A percentile compares a stretch with the other conserved stretches of the same genome.
These are phyloP conservation scores for Dillenia suffruticosa DNA, from an alignment of 164 flowering plant genomes.

Conservation along the genomic window DNA sequence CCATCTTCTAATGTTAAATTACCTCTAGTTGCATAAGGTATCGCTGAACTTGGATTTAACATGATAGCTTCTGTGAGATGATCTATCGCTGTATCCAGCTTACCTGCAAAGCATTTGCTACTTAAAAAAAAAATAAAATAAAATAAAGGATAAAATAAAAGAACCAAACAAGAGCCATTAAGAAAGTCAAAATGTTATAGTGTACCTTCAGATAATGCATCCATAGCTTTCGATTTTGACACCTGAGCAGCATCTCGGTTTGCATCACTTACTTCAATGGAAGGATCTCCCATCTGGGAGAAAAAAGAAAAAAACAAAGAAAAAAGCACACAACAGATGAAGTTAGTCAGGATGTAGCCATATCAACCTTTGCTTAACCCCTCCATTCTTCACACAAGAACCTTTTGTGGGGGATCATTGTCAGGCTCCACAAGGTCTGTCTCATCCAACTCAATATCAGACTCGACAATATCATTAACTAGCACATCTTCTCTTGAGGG, in stretches of 20 bases:
- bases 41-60: conserved; percentile 82
- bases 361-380: not conserved
- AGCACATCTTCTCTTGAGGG: conserved; percentile 21
- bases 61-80: conserved; percentile 71
- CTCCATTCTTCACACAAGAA: conserved; percentile 11
- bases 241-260: conserved; percentile 69
- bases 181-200: not conserved
- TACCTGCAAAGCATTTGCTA: conserved; percentile 35
- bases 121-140: not conserved
- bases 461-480: conserved; percentile 72
- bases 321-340: not conserved
- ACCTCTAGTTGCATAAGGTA: conserved; percentile 91
- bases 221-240: conserved; percentile 72
- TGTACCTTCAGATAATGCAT: conserved; percentile 80
- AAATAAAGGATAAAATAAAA: not conserved
- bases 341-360: not conserved
- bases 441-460: conserved; percentile 80
- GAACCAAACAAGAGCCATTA: not conserved
- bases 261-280: conserved; percentile 88
- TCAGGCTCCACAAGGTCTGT: conserved; percentile 71
- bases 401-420: conserved; percentile 89
- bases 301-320: conserved; percentile 7
- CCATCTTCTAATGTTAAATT: not conserved
- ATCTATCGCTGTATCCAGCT: conserved; percentile 72
- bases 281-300: conserved; percentile 92